Evolutionary conservation across 257 asterid species (phyloP).

Genomic region (Perilla frutescens): DNA sequence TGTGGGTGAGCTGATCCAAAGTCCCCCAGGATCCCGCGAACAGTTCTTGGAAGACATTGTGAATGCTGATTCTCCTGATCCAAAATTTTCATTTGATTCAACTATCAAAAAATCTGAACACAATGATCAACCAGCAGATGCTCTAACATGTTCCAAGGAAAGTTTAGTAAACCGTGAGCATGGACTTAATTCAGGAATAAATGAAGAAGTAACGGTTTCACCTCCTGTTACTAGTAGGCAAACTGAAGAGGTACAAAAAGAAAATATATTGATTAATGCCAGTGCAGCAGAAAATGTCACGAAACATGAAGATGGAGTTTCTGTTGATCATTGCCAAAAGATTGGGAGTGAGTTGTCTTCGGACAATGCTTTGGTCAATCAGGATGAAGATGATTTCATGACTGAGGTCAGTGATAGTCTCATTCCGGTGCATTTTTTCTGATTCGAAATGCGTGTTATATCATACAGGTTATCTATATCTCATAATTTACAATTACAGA

Average conservation of each 20-base stretch:
- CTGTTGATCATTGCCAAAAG: constrained; percentile 19
- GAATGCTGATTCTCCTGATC: constrained; percentile 28
- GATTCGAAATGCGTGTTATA: not conserved
- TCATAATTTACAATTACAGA: constrained; percentile 31
- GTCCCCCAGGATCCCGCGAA: constrained; percentile 20
- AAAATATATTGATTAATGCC: constrained; percentile 6
- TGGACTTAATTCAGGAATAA: constrained; percentile 15
- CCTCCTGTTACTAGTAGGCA: constrained; percentile 21
- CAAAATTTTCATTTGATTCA: constrained; percentile 23
- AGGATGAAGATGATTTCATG: not conserved
- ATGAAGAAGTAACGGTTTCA: constrained; percentile 15
- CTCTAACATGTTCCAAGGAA: constrained; percentile 23
- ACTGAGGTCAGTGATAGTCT: constrained; percentile 33
- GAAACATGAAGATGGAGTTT: constrained; percentile 28
- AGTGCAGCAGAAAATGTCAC: constrained; percentile 20
- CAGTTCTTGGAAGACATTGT: constrained; percentile 30
- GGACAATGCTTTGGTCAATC: constrained; percentile 22
- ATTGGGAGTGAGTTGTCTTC: constrained; percentile 30
- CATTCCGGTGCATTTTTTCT: constrained; percentile 18
- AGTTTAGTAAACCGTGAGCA: not conserved
- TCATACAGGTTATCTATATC: not conserved
- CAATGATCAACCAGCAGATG: constrained; percentile 21
- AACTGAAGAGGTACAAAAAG: constrained; percentile 24
- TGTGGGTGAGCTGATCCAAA: constrained; percentile 29
- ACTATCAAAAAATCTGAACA: constrained; percentile 18